Evolutionary conservation across 371 early-diverging fungal genomes (phyloP).

Genomic region (Lichtheimia corymbifera): DNA sequence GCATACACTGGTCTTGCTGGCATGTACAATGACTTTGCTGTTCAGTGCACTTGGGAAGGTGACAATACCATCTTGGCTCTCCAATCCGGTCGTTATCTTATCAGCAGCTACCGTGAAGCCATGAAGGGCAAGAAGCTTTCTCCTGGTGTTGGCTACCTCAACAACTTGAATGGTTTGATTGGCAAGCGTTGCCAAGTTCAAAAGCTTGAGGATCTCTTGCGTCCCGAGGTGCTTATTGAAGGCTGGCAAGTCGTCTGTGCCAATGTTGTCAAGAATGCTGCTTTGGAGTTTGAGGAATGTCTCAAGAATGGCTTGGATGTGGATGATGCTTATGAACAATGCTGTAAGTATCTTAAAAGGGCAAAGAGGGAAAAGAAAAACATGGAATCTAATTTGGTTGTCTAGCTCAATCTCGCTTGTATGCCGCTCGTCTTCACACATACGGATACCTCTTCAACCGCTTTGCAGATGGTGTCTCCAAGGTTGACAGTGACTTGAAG

Average conservation of each 20-base stretch:
- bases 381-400: too few relatives aligned
- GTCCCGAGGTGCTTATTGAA: slow-evolving; percentile 68
- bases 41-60: slow-evolving; percentile 94
- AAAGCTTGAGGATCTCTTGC: slow-evolving; percentile 56
- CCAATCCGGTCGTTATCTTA: slow-evolving; percentile 89
- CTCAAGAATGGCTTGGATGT: slow-evolving; percentile 67
- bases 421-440: slow-evolving; percentile 86
- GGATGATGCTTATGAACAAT: slow-evolving; percentile 88
- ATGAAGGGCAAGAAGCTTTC: slow-evolving; percentile 76
- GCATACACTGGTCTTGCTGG: slow-evolving; percentile 88
- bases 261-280: slow-evolving; percentile 80
- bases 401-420: slow-evolving; percentile 72
- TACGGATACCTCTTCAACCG: slow-evolving; percentile 86
- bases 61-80: slow-evolving; percentile 91
- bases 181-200: slow-evolving; percentile 56
- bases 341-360: slow-evolving; percentile 43
- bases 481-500: slow-evolving; percentile 48
- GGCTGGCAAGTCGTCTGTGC: slow-evolving; percentile 88
- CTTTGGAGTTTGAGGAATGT: slow-evolving; percentile 74
- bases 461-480: slow-evolving; percentile 76
- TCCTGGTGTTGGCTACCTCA: slow-evolving; percentile 84
- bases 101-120: slow-evolving; percentile 79
- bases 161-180: slow-evolving; percentile 55
- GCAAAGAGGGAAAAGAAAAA: too few relatives aligned
- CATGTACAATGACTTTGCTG: slow-evolving; percentile 89